phyloP scores from a whole-genome alignment of 192 early-diverging fungal species.

The Phycomyces nitens region DNA sequence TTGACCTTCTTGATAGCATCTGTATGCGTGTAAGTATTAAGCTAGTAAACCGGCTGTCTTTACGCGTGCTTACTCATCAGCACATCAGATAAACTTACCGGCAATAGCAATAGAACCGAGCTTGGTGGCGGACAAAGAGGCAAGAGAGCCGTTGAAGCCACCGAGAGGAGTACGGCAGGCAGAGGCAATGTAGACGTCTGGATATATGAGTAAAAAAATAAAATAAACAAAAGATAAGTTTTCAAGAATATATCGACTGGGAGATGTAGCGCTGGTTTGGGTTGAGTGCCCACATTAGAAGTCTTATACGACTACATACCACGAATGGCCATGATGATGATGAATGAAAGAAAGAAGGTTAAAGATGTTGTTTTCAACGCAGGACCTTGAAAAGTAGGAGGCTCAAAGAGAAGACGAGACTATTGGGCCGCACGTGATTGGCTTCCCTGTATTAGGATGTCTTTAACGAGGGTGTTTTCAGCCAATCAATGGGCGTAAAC shows the following conservation, averaged over 20 bases:
- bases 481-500: no score
- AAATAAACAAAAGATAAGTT: neutral
- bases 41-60: neutral
- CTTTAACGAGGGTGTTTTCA: no score
- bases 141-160: conserved; percentile 84
- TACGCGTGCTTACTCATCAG: neutral
- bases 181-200: conserved; percentile 87
- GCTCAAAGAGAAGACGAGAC: no score
- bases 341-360: neutral
- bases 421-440: no score
- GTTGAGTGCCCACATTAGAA: no score
- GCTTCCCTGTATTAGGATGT: no score
- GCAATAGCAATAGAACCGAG: conserved; percentile 88
- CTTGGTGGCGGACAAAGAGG: conserved; percentile 76
- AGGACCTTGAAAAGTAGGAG: conserved; percentile 1
- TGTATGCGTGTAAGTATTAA: conserved; percentile 12
- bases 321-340: neutral
- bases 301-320: neutral
- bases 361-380: neutral
- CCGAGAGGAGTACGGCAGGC: conserved; percentile 90
- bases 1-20: conserved; percentile 48
- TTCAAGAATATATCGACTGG: neutral
- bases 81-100: conserved; percentile 41
- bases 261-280: no score
- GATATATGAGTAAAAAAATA: neutral